These are phyloP conservation scores for Microsporum canis DNA, from an alignment of 2,329 filamentous ascomycete species.

Conservation along the genomic window DNA sequence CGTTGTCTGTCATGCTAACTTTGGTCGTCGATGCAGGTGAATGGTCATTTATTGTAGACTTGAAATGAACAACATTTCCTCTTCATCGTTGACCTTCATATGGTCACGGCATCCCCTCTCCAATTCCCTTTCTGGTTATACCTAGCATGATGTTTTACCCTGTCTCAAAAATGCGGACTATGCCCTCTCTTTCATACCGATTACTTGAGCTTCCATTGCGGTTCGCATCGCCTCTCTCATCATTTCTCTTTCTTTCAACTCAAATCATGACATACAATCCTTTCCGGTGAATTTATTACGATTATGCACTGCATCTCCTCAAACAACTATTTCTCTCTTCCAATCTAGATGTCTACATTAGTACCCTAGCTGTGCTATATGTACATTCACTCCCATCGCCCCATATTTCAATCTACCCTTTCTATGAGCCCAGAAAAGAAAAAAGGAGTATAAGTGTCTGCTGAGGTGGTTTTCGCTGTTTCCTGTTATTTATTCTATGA, in stretches of 20 bases:
- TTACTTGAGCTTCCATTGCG: not conserved
- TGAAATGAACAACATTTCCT: not conserved
- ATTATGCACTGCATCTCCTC: not conserved
- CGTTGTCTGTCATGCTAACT: not conserved
- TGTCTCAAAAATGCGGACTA: not conserved
- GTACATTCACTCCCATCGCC: not conserved
- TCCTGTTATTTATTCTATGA: not conserved
- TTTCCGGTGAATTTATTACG: not conserved
- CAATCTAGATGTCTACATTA: not conserved
- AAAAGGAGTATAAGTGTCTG: not conserved
- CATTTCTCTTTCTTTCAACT: not conserved
- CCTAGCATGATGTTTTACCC: not conserved
- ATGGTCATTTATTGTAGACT: conserved; percentile 37
- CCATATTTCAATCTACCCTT: not conserved
- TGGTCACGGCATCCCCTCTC: not conserved
- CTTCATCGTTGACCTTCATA: not conserved
- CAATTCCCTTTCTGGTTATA: not conserved
- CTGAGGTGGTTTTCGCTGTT: not conserved
- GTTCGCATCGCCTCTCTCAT: not conserved
- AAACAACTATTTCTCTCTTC: not conserved
- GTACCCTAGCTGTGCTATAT: not conserved
- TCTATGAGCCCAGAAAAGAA: not conserved
- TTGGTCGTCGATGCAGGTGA: conserved; percentile 23
- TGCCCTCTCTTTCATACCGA: not conserved
- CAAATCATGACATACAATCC: not conserved